A percentile compares a stretch with the other conserved stretches of the same genome.
phyloP scores from a whole-genome alignment of 768 basidiomycete genomes.

The Mycena galericulata region DNA sequence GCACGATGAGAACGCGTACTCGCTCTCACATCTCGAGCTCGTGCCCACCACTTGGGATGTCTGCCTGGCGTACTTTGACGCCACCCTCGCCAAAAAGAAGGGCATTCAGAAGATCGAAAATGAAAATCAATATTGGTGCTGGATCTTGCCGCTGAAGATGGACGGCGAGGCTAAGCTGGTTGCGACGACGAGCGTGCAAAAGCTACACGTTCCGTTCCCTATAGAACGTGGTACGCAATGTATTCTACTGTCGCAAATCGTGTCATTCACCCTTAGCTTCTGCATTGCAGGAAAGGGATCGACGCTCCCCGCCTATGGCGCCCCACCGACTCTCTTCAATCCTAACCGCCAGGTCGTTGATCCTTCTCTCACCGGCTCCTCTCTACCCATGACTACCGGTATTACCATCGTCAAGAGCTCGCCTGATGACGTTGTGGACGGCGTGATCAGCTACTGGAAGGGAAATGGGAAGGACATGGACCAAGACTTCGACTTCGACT shows the following conservation, averaged over 20 bases:
- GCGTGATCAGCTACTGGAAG: constrained; percentile 24
- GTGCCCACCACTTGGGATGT: constrained; percentile 17
- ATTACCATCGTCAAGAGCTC: constrained; percentile 17
- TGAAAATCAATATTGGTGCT: constrained; percentile 21
- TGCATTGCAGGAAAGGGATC: constrained; percentile 17
- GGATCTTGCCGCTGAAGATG: constrained; percentile 5
- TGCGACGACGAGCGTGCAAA: constrained; percentile 9
- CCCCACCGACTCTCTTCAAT: constrained; percentile 20
- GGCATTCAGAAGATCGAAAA: constrained; percentile 4
- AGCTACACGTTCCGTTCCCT: constrained; percentile 7
- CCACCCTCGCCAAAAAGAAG: not conserved
- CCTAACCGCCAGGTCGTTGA: constrained; percentile 20
- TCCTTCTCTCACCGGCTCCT: constrained; percentile 2
- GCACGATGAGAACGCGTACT: constrained; percentile 24
- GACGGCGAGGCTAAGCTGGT: constrained; percentile 12
- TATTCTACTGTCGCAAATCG: not conserved
- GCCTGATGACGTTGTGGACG: constrained; percentile 5
- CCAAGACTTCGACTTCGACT: constrained; percentile 8
- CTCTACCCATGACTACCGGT: constrained; percentile 1
- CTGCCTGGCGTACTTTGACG: constrained; percentile 9
- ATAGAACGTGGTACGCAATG: not conserved
- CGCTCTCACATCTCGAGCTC: constrained; percentile 10
- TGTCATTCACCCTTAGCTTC: not conserved
- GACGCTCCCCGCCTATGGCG: constrained; percentile 24
- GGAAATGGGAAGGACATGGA: constrained; percentile 29